Evolutionary conservation across 2,329 filamentous ascomycete species (phyloP), one percentile per base, ranked within the genome.

Genomic region (Xylariales sp.): DNA sequence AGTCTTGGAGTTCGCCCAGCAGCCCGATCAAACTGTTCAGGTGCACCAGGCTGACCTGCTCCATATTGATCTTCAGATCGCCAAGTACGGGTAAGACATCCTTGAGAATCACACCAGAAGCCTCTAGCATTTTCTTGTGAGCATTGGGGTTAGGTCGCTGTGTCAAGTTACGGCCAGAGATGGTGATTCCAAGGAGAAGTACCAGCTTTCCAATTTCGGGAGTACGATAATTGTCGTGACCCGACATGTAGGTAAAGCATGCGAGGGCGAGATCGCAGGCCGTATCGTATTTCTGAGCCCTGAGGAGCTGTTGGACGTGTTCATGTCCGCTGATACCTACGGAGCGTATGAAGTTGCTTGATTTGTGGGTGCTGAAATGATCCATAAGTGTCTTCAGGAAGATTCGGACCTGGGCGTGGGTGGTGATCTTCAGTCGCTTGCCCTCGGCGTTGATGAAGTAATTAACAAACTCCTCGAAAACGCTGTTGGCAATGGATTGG

Each of bases 1-100:
- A 69, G 46, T 72, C 65, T 32, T 62, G 37, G 41, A 69, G 64
- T 38, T 66, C 62, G 35, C 66, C 67, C 8, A 72, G 54, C 0
- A 70, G 47, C 6, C 52, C 55, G 14, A 67, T 62, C 15, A 72
- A 46, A 20, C 56, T 58, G 49, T 65, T 68, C 18, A 71, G 47
- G 36, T 70, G 59, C 21, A 53, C 49, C 24, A 69, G 54, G 35
- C 44, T 49, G 33, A 71, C 53, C 31, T 63, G 58, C 11, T 63
- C 59, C 19, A 70, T 54, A 45, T 66, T 65, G 48, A 70, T 60
- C 23, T 66, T 60, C 30, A 63, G 49, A 5, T 53, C 55, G 37
- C 14, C 17, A 23, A 21, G 27, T 14, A 24, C 20, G 11, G 5
- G n/a, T 2, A 71, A 49, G 2, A 63, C 62, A 38, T 65, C 60